A percentile compares a stretch with the other conserved stretches of the same genome.
Evolutionary conservation across 164 flowering plant genomes (phyloP).

Genomic region (Liquidambar formosana): DNA sequence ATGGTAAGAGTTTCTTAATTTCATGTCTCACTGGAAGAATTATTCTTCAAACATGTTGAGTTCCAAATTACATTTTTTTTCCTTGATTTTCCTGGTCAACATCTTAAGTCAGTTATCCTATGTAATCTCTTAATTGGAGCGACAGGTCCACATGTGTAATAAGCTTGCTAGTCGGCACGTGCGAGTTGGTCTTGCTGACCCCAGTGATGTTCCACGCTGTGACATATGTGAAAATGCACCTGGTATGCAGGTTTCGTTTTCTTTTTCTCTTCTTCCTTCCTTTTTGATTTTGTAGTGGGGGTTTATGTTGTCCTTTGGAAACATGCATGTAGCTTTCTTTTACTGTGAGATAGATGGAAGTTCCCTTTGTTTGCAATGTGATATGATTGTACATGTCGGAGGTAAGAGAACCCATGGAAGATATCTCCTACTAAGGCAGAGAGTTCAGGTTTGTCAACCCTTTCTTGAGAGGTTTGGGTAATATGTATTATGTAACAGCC

Average conservation of each 20-base stretch:
- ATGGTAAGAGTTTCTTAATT: background rate
- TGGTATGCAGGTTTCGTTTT: slow-evolving; percentile 31
- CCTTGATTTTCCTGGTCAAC: background rate
- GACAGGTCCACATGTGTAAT: slow-evolving; percentile 95
- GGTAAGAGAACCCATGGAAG: slow-evolving; percentile 53
- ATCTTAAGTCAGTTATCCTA: background rate
- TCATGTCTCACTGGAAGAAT: background rate
- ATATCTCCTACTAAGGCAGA: slow-evolving; percentile 45
- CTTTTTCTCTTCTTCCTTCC: background rate
- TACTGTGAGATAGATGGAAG: slow-evolving; percentile 51
- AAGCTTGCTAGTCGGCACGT: slow-evolving; percentile 96
- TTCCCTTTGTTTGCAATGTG: slow-evolving; percentile 53
- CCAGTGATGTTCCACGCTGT: slow-evolving; percentile 81
- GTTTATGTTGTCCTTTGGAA: background rate
- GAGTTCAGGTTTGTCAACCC: slow-evolving; percentile 40
- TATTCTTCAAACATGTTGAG: background rate
- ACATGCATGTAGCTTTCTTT: slow-evolving; percentile 37
- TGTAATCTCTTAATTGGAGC: slow-evolving; percentile 12
- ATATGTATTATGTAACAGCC: background rate
- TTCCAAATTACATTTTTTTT: background rate
- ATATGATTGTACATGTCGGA: slow-evolving; percentile 54
- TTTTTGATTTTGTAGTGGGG: background rate
- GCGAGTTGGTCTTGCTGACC: slow-evolving; percentile 81
- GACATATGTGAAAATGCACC: slow-evolving; percentile 97
- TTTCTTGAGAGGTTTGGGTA: background rate